These are phyloP conservation scores for Harringtonia aguacate DNA, from an alignment of 2,329 filamentous ascomycete genomes.

Conservation along the genomic window DNA sequence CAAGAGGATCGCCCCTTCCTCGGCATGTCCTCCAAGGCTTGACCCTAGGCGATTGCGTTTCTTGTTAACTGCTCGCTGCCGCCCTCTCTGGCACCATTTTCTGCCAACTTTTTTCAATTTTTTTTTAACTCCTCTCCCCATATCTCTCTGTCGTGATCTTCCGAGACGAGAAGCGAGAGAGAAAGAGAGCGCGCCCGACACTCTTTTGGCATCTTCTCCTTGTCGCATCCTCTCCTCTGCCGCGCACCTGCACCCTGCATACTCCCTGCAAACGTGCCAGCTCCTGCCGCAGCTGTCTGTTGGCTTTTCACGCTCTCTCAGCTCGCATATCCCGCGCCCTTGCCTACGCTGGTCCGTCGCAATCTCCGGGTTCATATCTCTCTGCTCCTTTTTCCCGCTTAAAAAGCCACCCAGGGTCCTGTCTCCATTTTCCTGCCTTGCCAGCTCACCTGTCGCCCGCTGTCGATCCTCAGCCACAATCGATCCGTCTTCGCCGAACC, in stretches of 20 bases:
- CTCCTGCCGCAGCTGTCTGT: not conserved
- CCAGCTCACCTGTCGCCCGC: not conserved
- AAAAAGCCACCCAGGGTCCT: not conserved
- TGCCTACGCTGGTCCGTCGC: conserved; percentile 12
- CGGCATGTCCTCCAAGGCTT: not conserved
- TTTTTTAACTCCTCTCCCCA: too few relatives aligned
- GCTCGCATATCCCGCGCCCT: not conserved
- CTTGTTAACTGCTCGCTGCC: too few relatives aligned
- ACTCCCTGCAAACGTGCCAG: not conserved
- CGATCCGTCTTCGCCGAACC: not conserved
- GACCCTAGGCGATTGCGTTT: not conserved
- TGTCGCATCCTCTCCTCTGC: too few relatives aligned
- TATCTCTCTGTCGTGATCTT: too few relatives aligned
- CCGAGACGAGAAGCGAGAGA: too few relatives aligned
- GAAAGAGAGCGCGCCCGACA: too few relatives aligned
- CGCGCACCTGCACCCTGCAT: not conserved
- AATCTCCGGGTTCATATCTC: conserved; percentile 1
- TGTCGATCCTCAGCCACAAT: too few relatives aligned
- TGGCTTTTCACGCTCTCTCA: not conserved
- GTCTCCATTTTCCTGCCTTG: too few relatives aligned
- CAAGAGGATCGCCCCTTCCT: too few relatives aligned
- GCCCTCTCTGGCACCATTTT: too few relatives aligned
- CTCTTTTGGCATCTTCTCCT: too few relatives aligned
- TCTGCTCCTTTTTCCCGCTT: not conserved
- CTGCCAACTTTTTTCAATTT: too few relatives aligned